Conservation (phyloP, 2,329 filamentous ascomycete genomes). For the Colletotrichum trifolii region DNA sequence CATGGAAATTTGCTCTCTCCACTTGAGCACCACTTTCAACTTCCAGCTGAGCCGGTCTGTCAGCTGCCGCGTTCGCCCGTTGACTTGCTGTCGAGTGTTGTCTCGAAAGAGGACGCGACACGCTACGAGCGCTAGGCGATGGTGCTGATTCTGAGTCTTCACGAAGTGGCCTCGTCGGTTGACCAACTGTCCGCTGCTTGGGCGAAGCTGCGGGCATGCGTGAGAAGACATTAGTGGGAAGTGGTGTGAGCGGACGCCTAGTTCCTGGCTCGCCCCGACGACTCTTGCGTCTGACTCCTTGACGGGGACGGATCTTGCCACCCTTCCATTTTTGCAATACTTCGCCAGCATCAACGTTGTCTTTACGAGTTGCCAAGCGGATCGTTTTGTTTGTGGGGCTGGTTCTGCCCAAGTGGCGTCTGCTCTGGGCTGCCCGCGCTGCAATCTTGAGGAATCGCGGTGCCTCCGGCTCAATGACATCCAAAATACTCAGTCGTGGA, state of each 20-base stretch:
- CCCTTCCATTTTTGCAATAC: conserved; percentile 66
- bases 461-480: conserved; percentile 63
- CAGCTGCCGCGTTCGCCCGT: neutral
- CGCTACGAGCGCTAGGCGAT: conserved; percentile 8
- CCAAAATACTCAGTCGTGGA: conserved; percentile 70
- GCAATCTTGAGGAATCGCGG: conserved; percentile 71
- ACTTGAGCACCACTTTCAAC: conserved; percentile 51
- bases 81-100: conserved; percentile 14
- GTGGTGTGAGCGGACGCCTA: conserved; percentile 15
- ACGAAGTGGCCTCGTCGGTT: neutral
- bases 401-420: conserved; percentile 61
- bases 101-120: conserved; percentile 36
- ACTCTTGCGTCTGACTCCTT: conserved; percentile 13
- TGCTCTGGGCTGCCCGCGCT: conserved; percentile 64
- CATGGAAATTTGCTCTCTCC: conserved; percentile 55
- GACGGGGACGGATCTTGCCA: conserved; percentile 60
- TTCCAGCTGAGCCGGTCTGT: conserved; percentile 68
- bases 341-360: conserved; percentile 67
- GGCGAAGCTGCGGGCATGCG: conserved; percentile 8
- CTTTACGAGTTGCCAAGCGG: conserved; percentile 68
- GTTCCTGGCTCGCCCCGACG: neutral
- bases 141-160: neutral
- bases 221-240: conserved; percentile 17
- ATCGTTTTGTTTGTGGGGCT: conserved; percentile 68
- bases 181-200: neutral